Evolutionary conservation across 2,329 filamentous ascomycete genomes (phyloP), one percentile per base, ranked within the genome.

Genomic region (Drechslerella stenobrocha): DNA sequence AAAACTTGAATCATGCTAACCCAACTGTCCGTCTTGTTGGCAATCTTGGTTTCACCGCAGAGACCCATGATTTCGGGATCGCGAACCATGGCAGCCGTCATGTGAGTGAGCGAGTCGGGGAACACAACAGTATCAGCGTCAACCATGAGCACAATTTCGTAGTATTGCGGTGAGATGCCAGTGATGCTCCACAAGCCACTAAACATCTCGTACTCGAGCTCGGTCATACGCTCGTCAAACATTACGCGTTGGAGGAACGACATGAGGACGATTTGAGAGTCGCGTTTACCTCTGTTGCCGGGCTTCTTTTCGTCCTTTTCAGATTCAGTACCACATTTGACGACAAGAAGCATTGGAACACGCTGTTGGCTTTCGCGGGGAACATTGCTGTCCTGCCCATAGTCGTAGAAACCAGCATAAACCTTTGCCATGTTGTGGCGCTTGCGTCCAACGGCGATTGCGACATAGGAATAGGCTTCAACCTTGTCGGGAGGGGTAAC

Each of bases 161-260:
- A 98, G 77, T 91, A 98, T 77, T 98, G 93, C 11, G 93, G 93
- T 2, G 91, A 95, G 70, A 98, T 97, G 72, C 95, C 95, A 15
- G 93, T 98, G 44, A 98, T 89, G 77, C 96, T 96, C 91, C 92
- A 98, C 70, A 98, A 82, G 55, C 93, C 93, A 76, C 97, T 98
- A 81, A 98, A 98, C 89, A 98, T 97, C 76, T 98, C 93, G 75
- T 90, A 98, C 77, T 98, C 93, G 52, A 98, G 86, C 77, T 98
- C 92, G 15, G 95, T 98, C 93, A 98, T 98, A 70, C 93, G 88
- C 79, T 98, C 95, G 76, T 98, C 93, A 74, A 98, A 98, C 93
- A 98, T 98, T 75, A 98, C 93, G 80, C 98, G 98, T 76, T 98
- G 93, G 72, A 98, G 80, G 82, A 98, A 98, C 3, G 91, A 96